These are phyloP conservation scores for Polyporus tsugae DNA, from an alignment of 1,284 basidiomycete genomes.

Conservation along the genomic window DNA sequence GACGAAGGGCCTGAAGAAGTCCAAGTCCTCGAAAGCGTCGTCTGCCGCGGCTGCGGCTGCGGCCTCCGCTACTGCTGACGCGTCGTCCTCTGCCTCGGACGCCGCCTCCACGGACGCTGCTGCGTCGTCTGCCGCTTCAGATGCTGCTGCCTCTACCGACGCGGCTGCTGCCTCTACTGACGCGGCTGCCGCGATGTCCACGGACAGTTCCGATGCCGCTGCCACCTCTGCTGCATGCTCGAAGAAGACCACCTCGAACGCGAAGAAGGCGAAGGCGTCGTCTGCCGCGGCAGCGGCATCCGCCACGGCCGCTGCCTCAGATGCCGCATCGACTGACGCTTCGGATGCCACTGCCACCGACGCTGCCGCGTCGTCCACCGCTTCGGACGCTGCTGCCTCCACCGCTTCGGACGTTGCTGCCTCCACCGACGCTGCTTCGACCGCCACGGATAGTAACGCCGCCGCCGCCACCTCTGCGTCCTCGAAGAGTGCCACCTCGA, in stretches of 20 bases:
- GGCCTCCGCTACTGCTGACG: too few relatives aligned
- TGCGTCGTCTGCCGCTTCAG: too few relatives aligned
- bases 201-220: too few relatives aligned
- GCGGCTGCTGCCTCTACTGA: too few relatives aligned
- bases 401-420: neutral
- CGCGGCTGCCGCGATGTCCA: too few relatives aligned
- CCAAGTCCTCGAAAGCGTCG: neutral
- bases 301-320: conserved; percentile 12
- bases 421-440: neutral
- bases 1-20: too few relatives aligned
- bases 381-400: neutral
- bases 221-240: too few relatives aligned
- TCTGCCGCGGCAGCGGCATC: conserved; percentile 5
- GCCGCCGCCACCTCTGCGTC: neutral
- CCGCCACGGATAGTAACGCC: neutral
- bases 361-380: conserved; percentile 1
- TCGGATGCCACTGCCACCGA: neutral
- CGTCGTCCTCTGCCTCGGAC: conserved; percentile 1
- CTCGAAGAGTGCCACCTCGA: neutral
- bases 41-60: conserved; percentile 10
- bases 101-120: neutral
- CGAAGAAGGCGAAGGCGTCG: neutral
- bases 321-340: neutral
- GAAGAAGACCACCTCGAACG: too few relatives aligned
- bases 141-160: too few relatives aligned